phyloP scores from a whole-genome alignment of 192 early-diverging fungal genomes.

The Pilobolus umbonatus region DNA sequence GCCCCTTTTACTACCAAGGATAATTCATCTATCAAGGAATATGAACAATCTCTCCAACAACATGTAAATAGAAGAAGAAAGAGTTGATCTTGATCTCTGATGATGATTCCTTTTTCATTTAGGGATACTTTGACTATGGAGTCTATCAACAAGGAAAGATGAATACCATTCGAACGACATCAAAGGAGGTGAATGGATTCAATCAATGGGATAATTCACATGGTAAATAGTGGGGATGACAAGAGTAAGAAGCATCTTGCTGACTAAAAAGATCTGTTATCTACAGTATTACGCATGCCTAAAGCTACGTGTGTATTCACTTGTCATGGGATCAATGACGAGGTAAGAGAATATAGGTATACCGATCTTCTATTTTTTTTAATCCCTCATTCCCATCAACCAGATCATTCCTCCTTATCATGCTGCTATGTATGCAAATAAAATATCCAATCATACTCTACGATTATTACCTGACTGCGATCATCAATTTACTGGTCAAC shows the following conservation, averaged over 20 bases:
- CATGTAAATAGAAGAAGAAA: background rate
- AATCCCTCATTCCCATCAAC: too few species aligned
- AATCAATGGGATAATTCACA: constrained; percentile 24
- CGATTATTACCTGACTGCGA: constrained; percentile 42
- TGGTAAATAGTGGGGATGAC: background rate
- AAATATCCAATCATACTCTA: constrained; percentile 38
- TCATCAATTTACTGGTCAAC: constrained; percentile 38
- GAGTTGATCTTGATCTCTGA: background rate
- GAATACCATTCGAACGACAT: constrained; percentile 2
- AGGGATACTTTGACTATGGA: constrained; percentile 29
- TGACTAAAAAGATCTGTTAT: background rate
- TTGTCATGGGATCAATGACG: constrained; percentile 46
- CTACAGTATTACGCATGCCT: constrained; percentile 42
- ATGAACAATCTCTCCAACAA: constrained; percentile 1
- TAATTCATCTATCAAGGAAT: constrained; percentile 3
- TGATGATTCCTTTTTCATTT: background rate
- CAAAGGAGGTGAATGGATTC: constrained; percentile 19
- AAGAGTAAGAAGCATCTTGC: background rate
- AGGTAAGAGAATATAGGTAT: constrained; percentile 30
- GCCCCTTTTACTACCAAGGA: constrained; percentile 25
- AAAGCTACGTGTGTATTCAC: constrained; percentile 45
- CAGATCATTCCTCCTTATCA: constrained; percentile 47
- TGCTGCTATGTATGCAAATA: constrained; percentile 35
- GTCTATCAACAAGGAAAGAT: constrained; percentile 11
- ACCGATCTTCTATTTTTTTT: background rate